A percentile compares a stretch with the other conserved stretches of the same genome.
phyloP scores from a whole-genome alignment of 257 asterid genomes.

The Scutellaria baicalensis region DNA sequence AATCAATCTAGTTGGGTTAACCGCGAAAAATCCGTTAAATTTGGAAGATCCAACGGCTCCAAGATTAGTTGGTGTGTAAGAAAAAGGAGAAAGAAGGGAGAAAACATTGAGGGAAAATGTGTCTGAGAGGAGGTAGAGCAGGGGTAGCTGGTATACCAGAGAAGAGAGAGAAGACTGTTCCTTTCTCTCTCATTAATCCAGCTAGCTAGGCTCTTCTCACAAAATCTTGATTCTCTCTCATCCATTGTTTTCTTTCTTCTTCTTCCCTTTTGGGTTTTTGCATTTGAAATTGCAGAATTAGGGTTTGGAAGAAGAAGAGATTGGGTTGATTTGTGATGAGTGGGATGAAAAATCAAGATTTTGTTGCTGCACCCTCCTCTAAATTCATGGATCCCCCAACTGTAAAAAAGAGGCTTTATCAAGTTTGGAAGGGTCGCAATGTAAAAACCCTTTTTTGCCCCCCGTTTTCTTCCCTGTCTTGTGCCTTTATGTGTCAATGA shows the following conservation, averaged over 20 bases:
- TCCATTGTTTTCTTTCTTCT: not conserved
- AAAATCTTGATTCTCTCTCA: conserved; percentile 14
- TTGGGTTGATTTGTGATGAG: conserved; percentile 18
- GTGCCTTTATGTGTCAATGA: not conserved
- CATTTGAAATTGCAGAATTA: conserved; percentile 10
- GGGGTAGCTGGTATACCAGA: conserved; percentile 21
- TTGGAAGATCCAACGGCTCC: conserved; percentile 16
- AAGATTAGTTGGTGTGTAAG: conserved; percentile 9
- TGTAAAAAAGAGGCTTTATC: conserved; percentile 58
- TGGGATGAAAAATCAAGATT: conserved; percentile 37
- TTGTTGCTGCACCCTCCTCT: conserved; percentile 33
- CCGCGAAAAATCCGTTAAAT: conserved; percentile 27
- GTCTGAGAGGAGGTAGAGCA: conserved; percentile 27
- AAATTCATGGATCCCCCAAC: conserved; percentile 34
- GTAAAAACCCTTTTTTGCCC: conserved; percentile 25
- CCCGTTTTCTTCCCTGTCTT: not conserved
- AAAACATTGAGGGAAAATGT: not conserved
- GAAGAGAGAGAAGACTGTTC: conserved; percentile 12
- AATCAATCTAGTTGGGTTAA: not conserved
- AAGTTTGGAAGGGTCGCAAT: conserved; percentile 90
- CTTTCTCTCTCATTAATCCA: conserved; percentile 25
- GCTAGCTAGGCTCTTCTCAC: conserved; percentile 16
- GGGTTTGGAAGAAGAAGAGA: not conserved
- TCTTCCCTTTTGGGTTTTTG: not conserved
- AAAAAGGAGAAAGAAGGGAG: not conserved